Base-by-base conservation (phyloP, 345 rosid genomes). In the Citrus cavaleriei region DNA sequence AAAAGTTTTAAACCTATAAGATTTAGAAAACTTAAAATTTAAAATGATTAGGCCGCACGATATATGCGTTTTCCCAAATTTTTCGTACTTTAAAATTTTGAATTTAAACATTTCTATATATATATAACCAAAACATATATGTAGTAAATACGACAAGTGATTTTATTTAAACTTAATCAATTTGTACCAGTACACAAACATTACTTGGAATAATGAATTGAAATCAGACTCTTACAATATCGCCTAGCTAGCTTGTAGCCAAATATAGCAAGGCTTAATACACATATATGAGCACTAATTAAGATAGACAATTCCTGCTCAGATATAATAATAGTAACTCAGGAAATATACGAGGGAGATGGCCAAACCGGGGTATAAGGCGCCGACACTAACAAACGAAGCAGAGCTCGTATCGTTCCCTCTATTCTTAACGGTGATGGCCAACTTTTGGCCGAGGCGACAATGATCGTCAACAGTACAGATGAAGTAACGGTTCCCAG, bases 401-500 rank as follows among this genome's bases (percentile, higher is more conserved):
- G 68, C 78, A 38, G 69, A 40, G 69, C 69, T 25, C 3, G 37
- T 62, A 25, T 61, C 18, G 30, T 42, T 61, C 25, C 4, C 32
- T 13, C 8, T 24, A 40, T 61, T 57, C 19, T 81, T 79, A 24
- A 79, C 7, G 19, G 34, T 71, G 79, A 84, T 32, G 14, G 79
- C 72, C 22, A 82, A 19, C 83, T 81, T 86, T 82, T 80, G 82
- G 30, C 87, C 89, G 25, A 13, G 75, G 3, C 40, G 42, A 34
- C 87, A 84, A 57, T 82, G 86, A 27, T 80, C 32, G 28, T 57
- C 76, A 4, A 82, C 51, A 2, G 77, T 78, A 76, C 89, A 82
- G 18, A 82, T 76, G 78, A 77, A 82, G 77, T 84, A 82, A 46
- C 30, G 62, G 57, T 58, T 81, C 21, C 80, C 84, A 21, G 58